Conservation (phyloP, 2,329 filamentous ascomycete species). For the Sclerotinia spermophila region DNA sequence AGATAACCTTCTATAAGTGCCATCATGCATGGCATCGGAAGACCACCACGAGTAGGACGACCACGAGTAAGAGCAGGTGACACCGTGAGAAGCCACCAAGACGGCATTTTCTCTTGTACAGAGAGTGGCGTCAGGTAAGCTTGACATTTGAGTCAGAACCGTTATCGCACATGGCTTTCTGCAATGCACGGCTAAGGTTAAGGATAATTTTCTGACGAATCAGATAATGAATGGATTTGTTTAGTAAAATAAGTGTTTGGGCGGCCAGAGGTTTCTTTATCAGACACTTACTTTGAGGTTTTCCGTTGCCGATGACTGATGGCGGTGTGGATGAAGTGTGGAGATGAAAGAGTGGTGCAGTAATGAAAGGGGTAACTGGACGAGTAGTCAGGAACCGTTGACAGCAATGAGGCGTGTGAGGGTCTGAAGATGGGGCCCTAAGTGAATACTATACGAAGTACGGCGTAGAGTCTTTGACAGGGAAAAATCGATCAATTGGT, state of each 20-base stretch:
- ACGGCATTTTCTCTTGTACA: not conserved
- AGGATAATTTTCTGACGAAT: not conserved
- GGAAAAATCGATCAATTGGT: not conserved
- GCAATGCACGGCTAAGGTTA: not conserved
- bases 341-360: slow-evolving; percentile 7
- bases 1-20: not conserved
- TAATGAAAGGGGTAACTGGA: not conserved
- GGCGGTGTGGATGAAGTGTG: slow-evolving; percentile 14
- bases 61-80: not conserved
- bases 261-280: not conserved
- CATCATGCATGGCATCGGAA: not conserved
- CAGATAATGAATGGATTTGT: not conserved
- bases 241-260: not conserved
- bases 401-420: not conserved
- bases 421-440: not conserved
- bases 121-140: not conserved
- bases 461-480: not conserved
- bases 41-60: too few species aligned
- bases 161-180: slow-evolving; percentile 9
- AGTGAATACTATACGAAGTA: not conserved
- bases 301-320: not conserved
- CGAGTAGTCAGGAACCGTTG: slow-evolving; percentile 9
- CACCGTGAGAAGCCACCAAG: not conserved
- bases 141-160: not conserved
- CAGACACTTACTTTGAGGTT: not conserved